phyloP scores from a whole-genome alignment of 805 yeast genomes.

The Teunomyces stri region DNA sequence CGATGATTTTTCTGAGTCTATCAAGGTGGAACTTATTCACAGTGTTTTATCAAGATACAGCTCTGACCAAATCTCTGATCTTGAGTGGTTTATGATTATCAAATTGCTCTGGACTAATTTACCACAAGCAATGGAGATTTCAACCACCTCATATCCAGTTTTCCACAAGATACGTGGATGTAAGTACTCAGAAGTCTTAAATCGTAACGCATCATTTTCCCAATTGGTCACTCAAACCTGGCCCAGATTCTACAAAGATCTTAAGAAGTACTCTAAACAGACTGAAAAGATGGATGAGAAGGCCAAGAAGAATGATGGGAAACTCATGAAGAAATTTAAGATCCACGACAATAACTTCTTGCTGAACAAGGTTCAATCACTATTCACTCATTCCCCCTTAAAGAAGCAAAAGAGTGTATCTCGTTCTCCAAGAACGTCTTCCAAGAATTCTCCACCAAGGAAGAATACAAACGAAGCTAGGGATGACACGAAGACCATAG shows the following conservation, averaged over 20 bases:
- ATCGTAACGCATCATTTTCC: not conserved
- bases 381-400: not conserved
- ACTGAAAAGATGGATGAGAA: not conserved
- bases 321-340: not conserved
- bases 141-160: not conserved
- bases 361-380: not conserved
- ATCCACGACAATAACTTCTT: not conserved
- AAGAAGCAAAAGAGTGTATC: not conserved
- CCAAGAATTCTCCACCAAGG: not conserved
- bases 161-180: not conserved
- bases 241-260: not conserved
- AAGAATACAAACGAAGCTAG: not conserved
- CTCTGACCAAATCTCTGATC: not conserved
- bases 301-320: not conserved
- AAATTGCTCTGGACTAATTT: slow-evolving; percentile 1
- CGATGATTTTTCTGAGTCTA: not conserved
- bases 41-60: not conserved
- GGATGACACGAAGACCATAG: not conserved
- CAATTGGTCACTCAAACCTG: not conserved
- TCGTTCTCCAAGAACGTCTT: not conserved
- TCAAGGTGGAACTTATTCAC: not conserved
- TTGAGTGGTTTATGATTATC: slow-evolving; percentile 1
- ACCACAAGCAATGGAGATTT: slow-evolving; percentile 1
- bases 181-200: not conserved
- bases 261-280: not conserved